Base-by-base conservation (phyloP, 768 basidiomycete genomes). In the Leccinellum luteum region DNA sequence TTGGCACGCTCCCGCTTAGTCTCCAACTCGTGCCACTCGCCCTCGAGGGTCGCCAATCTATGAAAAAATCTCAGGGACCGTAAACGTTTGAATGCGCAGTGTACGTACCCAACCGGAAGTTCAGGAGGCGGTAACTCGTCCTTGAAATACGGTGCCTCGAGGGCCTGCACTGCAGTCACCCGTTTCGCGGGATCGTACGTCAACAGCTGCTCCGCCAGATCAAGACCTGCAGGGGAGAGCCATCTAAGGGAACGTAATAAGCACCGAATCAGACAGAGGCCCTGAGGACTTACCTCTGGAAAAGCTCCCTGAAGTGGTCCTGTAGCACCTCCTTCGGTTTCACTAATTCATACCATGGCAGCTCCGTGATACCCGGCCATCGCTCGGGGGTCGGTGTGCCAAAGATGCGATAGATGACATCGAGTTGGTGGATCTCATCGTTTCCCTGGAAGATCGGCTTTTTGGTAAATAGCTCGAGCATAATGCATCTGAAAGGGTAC, bases 271-370 rank as follows among this genome's bases (percentile, higher is more conserved):
- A 47, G 7, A 25, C 13, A 47, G 45, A 31, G 27, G 6, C 23
- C 25, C 25, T 4, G 25, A 38, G 31, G n/a, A 69, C 79, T 54
- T 63, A 95, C 94, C 89, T 92, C 64, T 86, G 80, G 70, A 96
- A 98, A n/a, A 87, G 73, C 48, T 90, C 87, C 49, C 90, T 80
- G 67, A 99, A 94, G 56, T 81, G 85, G 64, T 89, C 90, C 15
- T 83, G 81, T 10, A 93, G 74, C 13, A 74, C 70, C 50, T 92
- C 87, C 66, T 84, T 88, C 2, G 96, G 94, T 71, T 92, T 94
- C 51, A 99, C 89, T n/a, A 99, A 81, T 71, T 99, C 97, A 68
- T 93, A 99, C 97, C 97, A 99, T 2, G 97, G 97, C 50, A 99
- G 75, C 66, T 86, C 86, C 10, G 83, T 79, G 38, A 98, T 76